Percentiles rank a stretch among this genome's conserved stretches.
Conservation (phyloP, 1,284 basidiomycete species). For the Boletellus deceptivus region DNA sequence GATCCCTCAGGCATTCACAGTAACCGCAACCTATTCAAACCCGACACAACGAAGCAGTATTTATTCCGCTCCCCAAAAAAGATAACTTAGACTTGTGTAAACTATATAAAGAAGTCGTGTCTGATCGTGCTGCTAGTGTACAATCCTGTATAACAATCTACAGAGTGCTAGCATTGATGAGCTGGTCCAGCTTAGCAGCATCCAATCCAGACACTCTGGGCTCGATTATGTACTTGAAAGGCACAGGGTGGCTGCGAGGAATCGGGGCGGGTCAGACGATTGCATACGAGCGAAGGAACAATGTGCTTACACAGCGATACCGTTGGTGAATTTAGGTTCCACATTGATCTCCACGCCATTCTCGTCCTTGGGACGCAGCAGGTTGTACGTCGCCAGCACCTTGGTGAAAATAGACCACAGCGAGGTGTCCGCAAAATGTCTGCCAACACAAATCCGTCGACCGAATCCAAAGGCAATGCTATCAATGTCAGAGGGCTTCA, state of each 20-base stretch:
- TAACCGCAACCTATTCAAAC: no score
- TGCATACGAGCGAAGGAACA: no score
- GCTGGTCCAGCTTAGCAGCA: neutral
- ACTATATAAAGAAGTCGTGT: neutral
- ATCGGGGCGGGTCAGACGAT: neutral
- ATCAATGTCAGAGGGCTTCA: neutral
- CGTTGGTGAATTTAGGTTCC: neutral
- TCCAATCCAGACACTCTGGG: neutral
- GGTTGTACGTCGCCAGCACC: neutral
- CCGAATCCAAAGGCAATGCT: neutral
- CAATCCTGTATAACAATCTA: neutral
- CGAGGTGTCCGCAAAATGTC: slow-evolving; percentile 1
- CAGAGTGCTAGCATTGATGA: neutral
- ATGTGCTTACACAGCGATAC: neutral
- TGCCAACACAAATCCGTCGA: neutral
- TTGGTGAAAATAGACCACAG: slow-evolving; percentile 1
- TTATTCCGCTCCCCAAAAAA: no score
- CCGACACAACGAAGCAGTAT: no score
- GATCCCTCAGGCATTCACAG: no score
- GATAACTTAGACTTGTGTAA: no score
- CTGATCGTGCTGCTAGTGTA: neutral
- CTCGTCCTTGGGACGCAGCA: neutral
- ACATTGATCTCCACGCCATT: neutral
- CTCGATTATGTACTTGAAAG: neutral
- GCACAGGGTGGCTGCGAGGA: neutral